These are phyloP conservation scores for Plasmodium gonderi DNA, from an alignment of 169 alveolate genomes.

Conservation along the genomic window DNA sequence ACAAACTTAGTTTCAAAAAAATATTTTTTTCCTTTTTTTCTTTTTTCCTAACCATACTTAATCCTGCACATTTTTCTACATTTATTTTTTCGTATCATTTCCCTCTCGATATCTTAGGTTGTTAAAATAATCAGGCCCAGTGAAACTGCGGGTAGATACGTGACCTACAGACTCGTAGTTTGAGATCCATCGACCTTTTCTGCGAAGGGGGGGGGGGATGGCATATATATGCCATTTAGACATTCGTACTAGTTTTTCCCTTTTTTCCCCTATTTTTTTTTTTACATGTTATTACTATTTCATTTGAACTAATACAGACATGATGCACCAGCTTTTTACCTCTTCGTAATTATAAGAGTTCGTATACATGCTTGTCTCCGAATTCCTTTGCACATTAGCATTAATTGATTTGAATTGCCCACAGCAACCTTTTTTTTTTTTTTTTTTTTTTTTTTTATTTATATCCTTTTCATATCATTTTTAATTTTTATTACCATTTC, in stretches of 20 bases:
- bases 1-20: neutral
- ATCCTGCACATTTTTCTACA: neutral
- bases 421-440: neutral
- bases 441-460: too few species aligned
- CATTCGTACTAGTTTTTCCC: neutral
- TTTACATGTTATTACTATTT: neutral
- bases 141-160: conserved; percentile 99
- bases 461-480: too few species aligned
- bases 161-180: conserved; percentile 94
- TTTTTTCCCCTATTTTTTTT: neutral
- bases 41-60: too few species aligned
- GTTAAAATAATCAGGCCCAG: conserved; percentile 97
- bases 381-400: neutral
- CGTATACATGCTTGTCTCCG: neutral
- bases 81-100: neutral
- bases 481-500: neutral
- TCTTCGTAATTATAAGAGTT: neutral
- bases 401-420: neutral
- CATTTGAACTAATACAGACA: neutral
- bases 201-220: too few species aligned
- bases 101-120: conserved; percentile 79
- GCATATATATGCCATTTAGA: neutral
- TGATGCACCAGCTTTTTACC: neutral
- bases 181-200: conserved; percentile 12
- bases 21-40: too few species aligned